Evolutionary conservation across 257 asterid species (phyloP), one percentile per base, ranked within the genome.

Genomic region (Gynochthodes officinalis): DNA sequence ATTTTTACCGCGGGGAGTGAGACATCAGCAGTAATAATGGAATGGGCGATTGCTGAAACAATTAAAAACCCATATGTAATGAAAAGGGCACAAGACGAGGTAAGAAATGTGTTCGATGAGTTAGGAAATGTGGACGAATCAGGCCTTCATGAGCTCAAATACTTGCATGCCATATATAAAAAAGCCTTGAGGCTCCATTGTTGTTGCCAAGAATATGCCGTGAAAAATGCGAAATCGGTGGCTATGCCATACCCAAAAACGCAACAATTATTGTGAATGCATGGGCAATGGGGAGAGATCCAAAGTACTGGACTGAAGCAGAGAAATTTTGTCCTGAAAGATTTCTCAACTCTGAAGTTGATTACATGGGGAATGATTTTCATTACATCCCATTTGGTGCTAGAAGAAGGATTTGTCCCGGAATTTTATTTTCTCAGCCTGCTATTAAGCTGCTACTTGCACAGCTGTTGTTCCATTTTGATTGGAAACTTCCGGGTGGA

Each of bases 331-430:
- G 54, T 43, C 85, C 82, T 7, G 79, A 62, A 67, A n/a, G 78
- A 43, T 79, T 61, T 61, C 40, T 61, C 21, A 19, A 61, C 35
- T 32, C 27, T 15, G 27, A 61, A 32, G 25, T 61, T 46, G 88
- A 79, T 64, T 84, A 48, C 21, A 32, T 14, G 0, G 77, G 84
- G 19, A 65, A 69, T 23, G 49, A 74, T 40, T 84, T 71, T 46
- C 59, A 74, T 23, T 79, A 21, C 12, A 27, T 84, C 13, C 86
- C 84, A 8, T 81, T 84, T 18, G 81, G 86, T 46, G 58, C 53
- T 25, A 84, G 88, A 5, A 79, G 73, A 49, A 81, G 82, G 39
- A 78, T 75, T 52, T 83, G 85, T 48, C 87, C 85, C 2, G 85
- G 85, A 0, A 64, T 64, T 8, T 25, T 76, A 40, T 81, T 78